A percentile compares a stretch with the other conserved stretches of the same genome.
Conservation (phyloP, 2,329 filamentous ascomycete genomes). For the Fusarium sp. region DNA sequence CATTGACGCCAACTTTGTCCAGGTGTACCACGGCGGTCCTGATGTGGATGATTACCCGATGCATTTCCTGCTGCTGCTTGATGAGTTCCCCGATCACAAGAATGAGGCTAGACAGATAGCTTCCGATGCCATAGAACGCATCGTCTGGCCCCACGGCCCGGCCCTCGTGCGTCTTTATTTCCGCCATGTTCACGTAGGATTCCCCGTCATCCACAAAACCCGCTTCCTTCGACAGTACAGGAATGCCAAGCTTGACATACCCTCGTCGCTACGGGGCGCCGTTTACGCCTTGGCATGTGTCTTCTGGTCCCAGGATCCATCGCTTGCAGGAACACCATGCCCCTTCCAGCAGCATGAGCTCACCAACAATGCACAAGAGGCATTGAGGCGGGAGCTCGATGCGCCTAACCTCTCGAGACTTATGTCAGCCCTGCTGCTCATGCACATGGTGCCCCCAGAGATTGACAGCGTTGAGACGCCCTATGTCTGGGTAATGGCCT, state of each 20-base stretch:
- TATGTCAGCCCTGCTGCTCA: conserved; percentile 61
- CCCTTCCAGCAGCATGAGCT: conserved; percentile 59
- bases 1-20: conserved; percentile 60
- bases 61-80: conserved; percentile 61
- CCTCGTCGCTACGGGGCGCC: conserved; percentile 60
- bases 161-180: conserved; percentile 61
- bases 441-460: conserved; percentile 60
- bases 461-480: conserved; percentile 63
- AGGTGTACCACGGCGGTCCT: conserved; percentile 56
- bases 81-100: conserved; percentile 61
- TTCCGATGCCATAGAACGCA: conserved; percentile 59
- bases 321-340: conserved; percentile 46
- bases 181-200: conserved; percentile 59
- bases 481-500: conserved; percentile 59
- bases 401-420: conserved; percentile 61
- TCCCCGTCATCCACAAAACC: conserved; percentile 60
- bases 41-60: conserved; percentile 56
- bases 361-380: conserved; percentile 57
- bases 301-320: conserved; percentile 57
- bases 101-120: conserved; percentile 54
- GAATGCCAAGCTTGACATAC: conserved; percentile 55
- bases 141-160: conserved; percentile 57
- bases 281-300: conserved; percentile 60
- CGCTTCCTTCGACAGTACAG: conserved; percentile 58
- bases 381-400: conserved; percentile 61